Evolutionary conservation across 306 rosid species (phyloP).

Genomic region (Cicer pinnatifidum): DNA sequence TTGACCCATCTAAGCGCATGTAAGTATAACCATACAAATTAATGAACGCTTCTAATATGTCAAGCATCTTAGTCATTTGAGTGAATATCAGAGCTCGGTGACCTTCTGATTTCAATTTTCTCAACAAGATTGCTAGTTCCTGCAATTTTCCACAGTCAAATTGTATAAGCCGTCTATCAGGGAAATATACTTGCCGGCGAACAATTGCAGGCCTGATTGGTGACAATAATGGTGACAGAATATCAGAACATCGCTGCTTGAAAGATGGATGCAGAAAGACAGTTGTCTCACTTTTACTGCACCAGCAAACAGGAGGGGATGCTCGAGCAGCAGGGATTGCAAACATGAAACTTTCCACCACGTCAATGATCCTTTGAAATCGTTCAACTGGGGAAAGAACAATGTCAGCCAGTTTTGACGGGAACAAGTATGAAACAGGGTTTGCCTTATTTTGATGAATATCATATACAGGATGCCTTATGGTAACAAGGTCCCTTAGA

Average conservation of each 20-base stretch:
- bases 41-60: constrained; percentile 89
- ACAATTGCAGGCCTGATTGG: constrained; percentile 95
- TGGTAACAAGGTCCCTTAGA: constrained; percentile 74
- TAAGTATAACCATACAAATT: constrained; percentile 96
- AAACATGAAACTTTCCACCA: constrained; percentile 95
- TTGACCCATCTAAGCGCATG: constrained; percentile 98
- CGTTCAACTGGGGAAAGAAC: constrained; percentile 94
- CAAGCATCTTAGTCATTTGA: constrained; percentile 99
- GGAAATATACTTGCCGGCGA: constrained; percentile 95
- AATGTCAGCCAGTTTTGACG: constrained; percentile 81
- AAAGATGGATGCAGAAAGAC: constrained; percentile 69
- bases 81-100: constrained; percentile 93
- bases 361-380: constrained; percentile 66
- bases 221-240: constrained; percentile 71
- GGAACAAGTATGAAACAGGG: constrained; percentile 73
- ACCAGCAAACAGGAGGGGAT: constrained; percentile 86
- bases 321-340: constrained; percentile 97
- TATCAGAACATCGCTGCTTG: constrained; percentile 69
- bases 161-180: constrained; percentile 96
- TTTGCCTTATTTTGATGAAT: constrained; percentile 68
- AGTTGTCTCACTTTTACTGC: constrained; percentile 63
- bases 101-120: constrained; percentile 89
- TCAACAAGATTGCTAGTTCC: constrained; percentile 78
- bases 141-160: constrained; percentile 97
- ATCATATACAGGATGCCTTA: constrained; percentile 77